These are phyloP conservation scores for Pezicula rhizophila DNA, from an alignment of 2,329 filamentous ascomycete species.

Conservation along the genomic window DNA sequence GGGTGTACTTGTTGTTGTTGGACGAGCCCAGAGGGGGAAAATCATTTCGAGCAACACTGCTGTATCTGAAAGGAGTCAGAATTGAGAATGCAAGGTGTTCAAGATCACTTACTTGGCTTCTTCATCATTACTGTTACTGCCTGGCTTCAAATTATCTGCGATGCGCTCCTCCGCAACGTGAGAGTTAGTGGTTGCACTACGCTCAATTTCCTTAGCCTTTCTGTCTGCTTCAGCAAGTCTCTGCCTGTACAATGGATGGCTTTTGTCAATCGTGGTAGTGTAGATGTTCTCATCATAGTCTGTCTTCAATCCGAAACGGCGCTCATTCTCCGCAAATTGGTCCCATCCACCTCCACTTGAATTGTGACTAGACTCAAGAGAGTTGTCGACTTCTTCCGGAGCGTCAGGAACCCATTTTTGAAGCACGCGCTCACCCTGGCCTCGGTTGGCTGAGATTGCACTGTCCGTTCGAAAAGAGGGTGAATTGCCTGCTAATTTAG, in stretches of 20 bases:
- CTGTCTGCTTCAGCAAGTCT: slow-evolving; percentile 72
- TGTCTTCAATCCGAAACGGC: slow-evolving; percentile 78
- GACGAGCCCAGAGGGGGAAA: slow-evolving; percentile 55
- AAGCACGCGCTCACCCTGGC: slow-evolving; percentile 65
- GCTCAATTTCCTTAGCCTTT: slow-evolving; percentile 86
- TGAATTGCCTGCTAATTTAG: slow-evolving; percentile 49
- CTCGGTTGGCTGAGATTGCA: slow-evolving; percentile 74
- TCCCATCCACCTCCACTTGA: slow-evolving; percentile 58
- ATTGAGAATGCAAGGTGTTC: not conserved
- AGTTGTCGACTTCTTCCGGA: slow-evolving; percentile 58
- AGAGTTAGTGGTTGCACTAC: slow-evolving; percentile 63
- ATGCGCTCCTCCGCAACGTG: slow-evolving; percentile 90
- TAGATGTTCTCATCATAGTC: slow-evolving; percentile 94
- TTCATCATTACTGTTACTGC: slow-evolving; percentile 69
- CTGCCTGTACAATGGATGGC: slow-evolving; percentile 73
- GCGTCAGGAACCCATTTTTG: slow-evolving; percentile 75
- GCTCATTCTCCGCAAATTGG: slow-evolving; percentile 87
- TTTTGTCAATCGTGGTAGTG: slow-evolving; percentile 84
- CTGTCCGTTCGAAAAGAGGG: slow-evolving; percentile 77
- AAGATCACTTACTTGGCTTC: slow-evolving; percentile 73
- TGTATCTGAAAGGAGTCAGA: slow-evolving; percentile 56
- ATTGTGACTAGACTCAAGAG: slow-evolving; percentile 49
- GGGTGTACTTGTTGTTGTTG: slow-evolving; percentile 69
- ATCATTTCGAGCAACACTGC: slow-evolving; percentile 76
- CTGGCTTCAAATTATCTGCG: slow-evolving; percentile 56